Evolutionary conservation across 352 stramenopile genomes (phyloP), one percentile per base, ranked within the genome.

Genomic region (Phytophthora pseudosyringae): DNA sequence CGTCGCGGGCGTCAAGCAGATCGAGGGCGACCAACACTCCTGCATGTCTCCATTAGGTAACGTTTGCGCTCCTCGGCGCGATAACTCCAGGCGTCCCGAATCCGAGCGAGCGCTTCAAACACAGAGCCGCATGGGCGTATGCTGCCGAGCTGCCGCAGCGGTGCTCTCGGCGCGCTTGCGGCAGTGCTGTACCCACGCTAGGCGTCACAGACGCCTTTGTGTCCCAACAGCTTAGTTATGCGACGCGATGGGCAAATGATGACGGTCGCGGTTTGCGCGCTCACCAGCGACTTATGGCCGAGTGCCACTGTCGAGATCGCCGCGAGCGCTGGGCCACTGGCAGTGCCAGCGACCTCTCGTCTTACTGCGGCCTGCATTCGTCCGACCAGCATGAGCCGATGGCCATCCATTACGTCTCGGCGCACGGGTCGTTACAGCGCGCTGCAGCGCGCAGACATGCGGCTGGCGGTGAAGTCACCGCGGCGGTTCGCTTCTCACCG

Each of bases 11-110:
- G 21, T 21, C 21, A 21, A 21, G 21, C 21, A 21, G 21, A 21
- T 21, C 21, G 21, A 21, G 21, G 39, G 15, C 5, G 48, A 67
- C 59, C 59, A 60, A 50, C 48, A 60, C 59, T 67, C 59, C 45
- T 0, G 13, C 38, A 29, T 52, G 60, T 63, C 35, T 51, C 49
- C 38, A 44, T 63, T 68, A 63, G 31, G 25, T 68, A 68, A 63
- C 15, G 26, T 47, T 58, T 68, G 51, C 52, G 59, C 43, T 47
- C 50, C 16, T 25, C 15, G 53, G 46, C 48, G 32, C 33, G 12
- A 11, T 25, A 5, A 26, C 35, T 57, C 11, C 8, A 38, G 35
- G 35, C 25, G 49, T 16, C 49, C 25, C 33, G 33, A 26, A 38
- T 18, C 12, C 10, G 25, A 11, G 5, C 12, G 25, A 36, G 25